Conservation (phyloP, 495 filamentous ascomycete genomes). For the Staphylotrichum tortipilum region DNA sequence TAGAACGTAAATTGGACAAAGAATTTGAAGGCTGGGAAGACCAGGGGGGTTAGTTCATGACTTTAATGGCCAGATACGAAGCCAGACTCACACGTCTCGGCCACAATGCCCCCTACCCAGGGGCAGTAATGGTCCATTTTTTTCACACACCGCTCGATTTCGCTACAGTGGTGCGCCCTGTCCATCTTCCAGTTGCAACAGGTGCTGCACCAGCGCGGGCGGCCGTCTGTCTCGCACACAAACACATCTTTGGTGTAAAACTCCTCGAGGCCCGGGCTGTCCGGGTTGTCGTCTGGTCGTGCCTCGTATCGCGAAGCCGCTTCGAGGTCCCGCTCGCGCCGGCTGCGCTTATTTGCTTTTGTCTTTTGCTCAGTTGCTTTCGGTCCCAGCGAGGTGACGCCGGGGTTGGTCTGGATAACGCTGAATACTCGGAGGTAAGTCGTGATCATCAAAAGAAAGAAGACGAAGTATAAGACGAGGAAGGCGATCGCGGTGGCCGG, state of each 20-base stretch:
- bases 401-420: conserved; percentile 57
- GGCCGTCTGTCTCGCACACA: conserved; percentile 68
- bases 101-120: conserved; percentile 87
- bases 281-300: conserved; percentile 30
- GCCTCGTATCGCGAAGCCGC: conserved; percentile 26
- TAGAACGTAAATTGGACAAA: conserved; percentile 81
- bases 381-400: conserved; percentile 56
- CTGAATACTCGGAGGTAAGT: conserved; percentile 62
- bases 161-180: conserved; percentile 74
- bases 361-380: conserved; percentile 18
- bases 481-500: conserved; percentile 56
- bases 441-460: conserved; percentile 54
- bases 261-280: conserved; percentile 40
- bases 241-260: conserved; percentile 79
- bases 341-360: conserved; percentile 16
- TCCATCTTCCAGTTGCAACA: conserved; percentile 82
- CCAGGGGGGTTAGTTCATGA: conserved; percentile 2
- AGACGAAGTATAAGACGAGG: conserved; percentile 59
- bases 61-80: background rate
- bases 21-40: conserved; percentile 60
- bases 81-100: conserved; percentile 51
- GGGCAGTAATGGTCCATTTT: conserved; percentile 96
- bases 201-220: conserved; percentile 68
- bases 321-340: conserved; percentile 32
- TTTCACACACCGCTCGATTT: conserved; percentile 66